Evolutionary conservation across 2,329 filamentous ascomycete genomes (phyloP).

Genomic region (Colletotrichum agaves): DNA sequence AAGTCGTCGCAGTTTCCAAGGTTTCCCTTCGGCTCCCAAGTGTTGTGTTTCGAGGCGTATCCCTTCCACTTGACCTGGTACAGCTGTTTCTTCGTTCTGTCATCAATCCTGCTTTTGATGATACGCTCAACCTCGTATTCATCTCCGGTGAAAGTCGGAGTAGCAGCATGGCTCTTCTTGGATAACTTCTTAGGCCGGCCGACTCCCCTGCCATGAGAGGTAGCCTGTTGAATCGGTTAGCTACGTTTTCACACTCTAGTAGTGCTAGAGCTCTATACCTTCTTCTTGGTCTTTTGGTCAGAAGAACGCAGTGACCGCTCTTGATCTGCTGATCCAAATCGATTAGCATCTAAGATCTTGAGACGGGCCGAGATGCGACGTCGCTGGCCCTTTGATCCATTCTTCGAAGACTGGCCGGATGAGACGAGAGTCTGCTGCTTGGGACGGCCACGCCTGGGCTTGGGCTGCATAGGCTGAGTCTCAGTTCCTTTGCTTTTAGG

Average conservation of each 20-base stretch:
- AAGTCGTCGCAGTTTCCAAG: conserved; percentile 51
- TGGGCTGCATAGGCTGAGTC: conserved; percentile 3
- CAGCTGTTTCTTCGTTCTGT: conserved; percentile 49
- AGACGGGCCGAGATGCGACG: neutral
- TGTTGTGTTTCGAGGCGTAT: conserved; percentile 55
- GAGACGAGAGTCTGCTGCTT: neutral
- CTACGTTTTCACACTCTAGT: neutral
- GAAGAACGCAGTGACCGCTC: neutral
- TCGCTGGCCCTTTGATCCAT: neutral
- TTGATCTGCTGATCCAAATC: neutral
- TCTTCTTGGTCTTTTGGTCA: neutral
- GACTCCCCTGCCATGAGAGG: conserved; percentile 16
- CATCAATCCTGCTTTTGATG: conserved; percentile 52
- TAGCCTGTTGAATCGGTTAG: neutral
- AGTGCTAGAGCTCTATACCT: neutral
- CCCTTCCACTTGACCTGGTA: conserved; percentile 67
- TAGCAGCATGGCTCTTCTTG: neutral
- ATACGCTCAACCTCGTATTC: conserved; percentile 62
- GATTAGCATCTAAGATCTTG: conserved; percentile 1
- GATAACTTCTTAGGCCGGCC: conserved; percentile 6
- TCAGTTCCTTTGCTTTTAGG: neutral
- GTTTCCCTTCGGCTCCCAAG: conserved; percentile 64
- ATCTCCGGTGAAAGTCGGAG: conserved; percentile 33
- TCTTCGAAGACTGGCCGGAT: neutral
- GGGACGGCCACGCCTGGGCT: conserved; percentile 1